phyloP scores from a whole-genome alignment of 2,329 filamentous ascomycete genomes.

The Plectosphaerella sp. region DNA sequence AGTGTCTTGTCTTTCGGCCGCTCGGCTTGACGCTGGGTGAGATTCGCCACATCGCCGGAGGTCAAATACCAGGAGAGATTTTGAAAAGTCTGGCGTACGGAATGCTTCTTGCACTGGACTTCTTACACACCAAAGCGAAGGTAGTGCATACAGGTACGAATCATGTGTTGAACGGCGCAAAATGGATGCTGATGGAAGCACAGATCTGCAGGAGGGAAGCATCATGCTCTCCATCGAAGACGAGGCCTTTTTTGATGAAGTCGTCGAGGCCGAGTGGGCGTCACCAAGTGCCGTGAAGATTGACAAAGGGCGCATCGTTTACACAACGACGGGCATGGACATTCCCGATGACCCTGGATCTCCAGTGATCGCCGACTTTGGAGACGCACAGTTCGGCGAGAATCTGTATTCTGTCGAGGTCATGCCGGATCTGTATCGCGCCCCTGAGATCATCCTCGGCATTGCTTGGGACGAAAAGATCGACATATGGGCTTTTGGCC shows the following conservation, averaged over 20 bases:
- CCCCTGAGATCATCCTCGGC: slow-evolving; percentile 26
- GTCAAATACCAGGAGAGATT: slow-evolving; percentile 6
- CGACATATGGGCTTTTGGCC: slow-evolving; percentile 28
- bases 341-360: slow-evolving; percentile 14
- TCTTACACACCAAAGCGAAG: slow-evolving; percentile 6
- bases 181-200: background rate
- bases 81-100: slow-evolving; percentile 6
- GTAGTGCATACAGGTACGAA: slow-evolving; percentile 9
- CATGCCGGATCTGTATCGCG: slow-evolving; percentile 26
- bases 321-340: slow-evolving; percentile 19
- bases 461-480: slow-evolving; percentile 27
- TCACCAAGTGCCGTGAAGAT: slow-evolving; percentile 19
- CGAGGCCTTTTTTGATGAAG: slow-evolving; percentile 5
- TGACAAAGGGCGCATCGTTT: slow-evolving; percentile 18
- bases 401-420: slow-evolving; percentile 19
- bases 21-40: slow-evolving; percentile 8
- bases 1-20: slow-evolving; percentile 6
- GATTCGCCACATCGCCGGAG: slow-evolving; percentile 8
- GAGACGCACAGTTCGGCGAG: slow-evolving; percentile 20
- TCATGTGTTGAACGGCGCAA: background rate
- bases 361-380: slow-evolving; percentile 24
- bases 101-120: slow-evolving; percentile 5
- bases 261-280: slow-evolving; percentile 10
- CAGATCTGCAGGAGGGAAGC: slow-evolving; percentile 19
- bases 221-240: slow-evolving; percentile 16